A percentile compares a stretch with the other conserved stretches of the same genome.
These are phyloP conservation scores for Schizochytrium sp. DNA, from an alignment of 108 stramenopile genomes.

Conservation along the genomic window DNA sequence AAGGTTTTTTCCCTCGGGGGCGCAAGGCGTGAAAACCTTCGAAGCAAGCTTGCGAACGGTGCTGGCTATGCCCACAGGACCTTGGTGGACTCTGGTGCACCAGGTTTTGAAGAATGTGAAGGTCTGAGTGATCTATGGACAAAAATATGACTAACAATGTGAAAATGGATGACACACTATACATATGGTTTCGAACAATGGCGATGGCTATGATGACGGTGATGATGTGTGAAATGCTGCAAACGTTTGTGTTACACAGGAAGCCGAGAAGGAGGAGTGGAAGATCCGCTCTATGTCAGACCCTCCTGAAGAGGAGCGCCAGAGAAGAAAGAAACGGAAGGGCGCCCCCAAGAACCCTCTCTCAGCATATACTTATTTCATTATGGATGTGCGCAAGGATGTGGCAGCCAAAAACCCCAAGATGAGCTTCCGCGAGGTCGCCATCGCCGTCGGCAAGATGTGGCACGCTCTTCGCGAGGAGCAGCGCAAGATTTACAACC, in stretches of 20 bases:
- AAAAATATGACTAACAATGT: too few species aligned
- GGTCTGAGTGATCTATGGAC: too few species aligned
- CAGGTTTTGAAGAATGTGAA: too few species aligned
- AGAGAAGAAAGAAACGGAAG: constrained; percentile 57
- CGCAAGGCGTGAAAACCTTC: too few species aligned
- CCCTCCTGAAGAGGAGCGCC: constrained; percentile 32
- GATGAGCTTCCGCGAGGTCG: constrained; percentile 56
- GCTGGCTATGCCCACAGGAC: too few species aligned
- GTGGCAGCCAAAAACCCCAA: constrained; percentile 8
- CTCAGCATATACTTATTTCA: constrained; percentile 39
- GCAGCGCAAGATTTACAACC: constrained; percentile 43
- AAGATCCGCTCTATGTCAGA: neutral
- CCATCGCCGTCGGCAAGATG: constrained; percentile 31
- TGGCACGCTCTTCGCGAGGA: constrained; percentile 47
- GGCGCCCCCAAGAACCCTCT: constrained; percentile 56
- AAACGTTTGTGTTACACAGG: neutral
- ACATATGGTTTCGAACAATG: too few species aligned
- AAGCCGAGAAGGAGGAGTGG: constrained; percentile 53
- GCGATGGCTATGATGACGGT: too few species aligned
- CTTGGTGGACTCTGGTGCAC: too few species aligned
- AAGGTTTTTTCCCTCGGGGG: too few species aligned
- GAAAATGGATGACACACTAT: too few species aligned
- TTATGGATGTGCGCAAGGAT: constrained; percentile 59
- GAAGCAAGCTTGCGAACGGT: too few species aligned
- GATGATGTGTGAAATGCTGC: neutral